Evolutionary conservation across 345 rosid genomes (phyloP).

Genomic region (Noccaea bulbosa): DNA sequence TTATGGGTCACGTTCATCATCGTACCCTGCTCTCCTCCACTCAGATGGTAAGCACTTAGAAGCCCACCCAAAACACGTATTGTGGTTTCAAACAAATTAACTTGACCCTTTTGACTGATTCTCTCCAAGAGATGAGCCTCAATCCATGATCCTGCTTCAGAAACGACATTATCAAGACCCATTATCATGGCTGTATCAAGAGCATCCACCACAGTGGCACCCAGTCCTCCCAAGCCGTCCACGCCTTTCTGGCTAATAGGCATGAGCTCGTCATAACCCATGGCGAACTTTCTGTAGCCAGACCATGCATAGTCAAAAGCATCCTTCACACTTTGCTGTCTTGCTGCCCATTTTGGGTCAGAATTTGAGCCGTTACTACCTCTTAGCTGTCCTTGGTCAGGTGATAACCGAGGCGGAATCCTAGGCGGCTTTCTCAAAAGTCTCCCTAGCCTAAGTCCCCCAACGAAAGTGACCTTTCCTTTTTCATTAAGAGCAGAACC

Average conservation of each 20-base stretch:
- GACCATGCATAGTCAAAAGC: conserved; percentile 95
- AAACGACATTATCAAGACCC: conserved; percentile 77
- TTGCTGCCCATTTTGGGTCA: conserved; percentile 64
- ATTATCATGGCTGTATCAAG: conserved; percentile 99
- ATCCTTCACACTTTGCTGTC: conserved; percentile 74
- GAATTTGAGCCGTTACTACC: conserved; percentile 41
- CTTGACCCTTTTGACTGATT: conserved; percentile 87
- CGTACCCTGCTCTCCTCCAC: conserved; percentile 69
- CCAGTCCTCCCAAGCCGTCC: conserved; percentile 95
- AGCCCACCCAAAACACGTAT: conserved; percentile 97
- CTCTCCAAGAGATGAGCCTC: conserved; percentile 76
- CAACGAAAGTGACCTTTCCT: conserved; percentile 47
- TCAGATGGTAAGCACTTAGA: conserved; percentile 93
- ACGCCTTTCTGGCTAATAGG: conserved; percentile 73
- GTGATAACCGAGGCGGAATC: conserved; percentile 87
- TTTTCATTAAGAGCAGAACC: conserved; percentile 42
- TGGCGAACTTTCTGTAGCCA: conserved; percentile 84
- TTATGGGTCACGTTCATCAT: conserved; percentile 50
- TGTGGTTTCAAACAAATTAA: conserved; percentile 96
- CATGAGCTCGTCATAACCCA: conserved; percentile 96
- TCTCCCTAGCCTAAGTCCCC: conserved; percentile 52
- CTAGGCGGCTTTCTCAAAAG: conserved; percentile 83
- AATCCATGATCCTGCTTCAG: conserved; percentile 89
- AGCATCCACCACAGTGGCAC: conserved; percentile 95
- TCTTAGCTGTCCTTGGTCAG: conserved; percentile 59